phyloP scores from a whole-genome alignment of 164 flowering plant genomes.

The Protea cynaroides region DNA sequence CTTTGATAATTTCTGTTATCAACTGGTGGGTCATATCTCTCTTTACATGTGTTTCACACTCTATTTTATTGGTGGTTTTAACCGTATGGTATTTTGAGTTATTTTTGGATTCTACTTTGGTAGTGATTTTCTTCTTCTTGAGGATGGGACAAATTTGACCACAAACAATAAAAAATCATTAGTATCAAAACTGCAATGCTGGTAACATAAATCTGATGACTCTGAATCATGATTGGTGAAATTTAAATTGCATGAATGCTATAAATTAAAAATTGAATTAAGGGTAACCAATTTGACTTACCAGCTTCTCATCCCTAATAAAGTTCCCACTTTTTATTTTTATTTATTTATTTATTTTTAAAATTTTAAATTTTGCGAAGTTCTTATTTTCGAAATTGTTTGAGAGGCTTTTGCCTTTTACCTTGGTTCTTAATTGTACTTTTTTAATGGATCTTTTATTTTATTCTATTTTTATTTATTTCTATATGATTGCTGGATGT shows the following conservation, averaged over 20 bases:
- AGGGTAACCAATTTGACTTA: neutral
- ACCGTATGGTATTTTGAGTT: neutral
- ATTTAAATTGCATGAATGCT: neutral
- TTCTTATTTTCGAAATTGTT: too few relatives aligned
- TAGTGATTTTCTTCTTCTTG: neutral
- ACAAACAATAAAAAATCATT: neutral
- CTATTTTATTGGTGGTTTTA: neutral
- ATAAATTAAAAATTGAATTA: neutral
- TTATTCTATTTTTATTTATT: too few relatives aligned
- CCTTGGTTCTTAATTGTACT: too few relatives aligned
- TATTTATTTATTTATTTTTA: too few relatives aligned
- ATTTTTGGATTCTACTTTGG: neutral
- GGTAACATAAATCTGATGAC: neutral
- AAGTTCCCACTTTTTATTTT: neutral
- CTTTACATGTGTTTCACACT: neutral
- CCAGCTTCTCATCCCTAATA: neutral
- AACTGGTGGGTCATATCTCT: constrained; percentile 62
- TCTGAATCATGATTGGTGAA: neutral
- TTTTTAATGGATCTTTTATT: neutral
- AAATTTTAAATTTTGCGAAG: neutral
- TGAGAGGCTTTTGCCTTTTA: too few relatives aligned
- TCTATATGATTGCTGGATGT: too few relatives aligned
- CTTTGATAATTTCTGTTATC: constrained; percentile 54
- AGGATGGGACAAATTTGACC: neutral
- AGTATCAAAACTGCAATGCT: neutral